phyloP scores from a whole-genome alignment of 2,329 filamentous ascomycete species.

The Colletotrichum lupini region DNA sequence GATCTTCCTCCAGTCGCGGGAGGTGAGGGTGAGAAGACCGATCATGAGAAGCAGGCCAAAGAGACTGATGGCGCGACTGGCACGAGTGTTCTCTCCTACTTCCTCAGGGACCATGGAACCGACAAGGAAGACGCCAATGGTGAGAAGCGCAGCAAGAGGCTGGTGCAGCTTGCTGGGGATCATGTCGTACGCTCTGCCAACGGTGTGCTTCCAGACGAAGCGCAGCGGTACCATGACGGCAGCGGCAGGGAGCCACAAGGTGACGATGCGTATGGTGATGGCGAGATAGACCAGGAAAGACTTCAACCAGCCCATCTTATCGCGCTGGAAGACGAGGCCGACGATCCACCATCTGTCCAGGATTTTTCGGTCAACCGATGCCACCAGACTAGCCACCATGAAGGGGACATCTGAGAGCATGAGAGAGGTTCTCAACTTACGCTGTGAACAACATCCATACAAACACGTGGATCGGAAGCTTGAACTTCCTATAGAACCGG shows the following conservation, averaged over 20 bases:
- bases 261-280: slow-evolving; percentile 69
- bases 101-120: slow-evolving; percentile 29
- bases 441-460: slow-evolving; percentile 28
- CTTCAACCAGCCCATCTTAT: slow-evolving; percentile 65
- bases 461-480: slow-evolving; percentile 16
- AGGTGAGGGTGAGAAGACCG: slow-evolving; percentile 21
- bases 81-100: slow-evolving; percentile 24
- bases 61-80: slow-evolving; percentile 26
- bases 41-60: slow-evolving; percentile 29
- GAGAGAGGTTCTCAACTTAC: slow-evolving; percentile 17
- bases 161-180: slow-evolving; percentile 26
- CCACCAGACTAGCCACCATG: background rate
- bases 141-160: slow-evolving; percentile 22
- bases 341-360: slow-evolving; percentile 31
- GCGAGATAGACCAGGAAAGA: slow-evolving; percentile 74
- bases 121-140: slow-evolving; percentile 23
- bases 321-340: slow-evolving; percentile 29
- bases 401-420: background rate
- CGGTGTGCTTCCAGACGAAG: slow-evolving; percentile 18
- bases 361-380: background rate
- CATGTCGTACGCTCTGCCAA: slow-evolving; percentile 16
- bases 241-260: slow-evolving; percentile 27
- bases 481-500: slow-evolving; percentile 18
- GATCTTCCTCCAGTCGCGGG: slow-evolving; percentile 30
- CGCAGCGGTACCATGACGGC: slow-evolving; percentile 28